phyloP scores from a whole-genome alignment of 2,329 filamentous ascomycete genomes.

The Botrytis fabae region DNA sequence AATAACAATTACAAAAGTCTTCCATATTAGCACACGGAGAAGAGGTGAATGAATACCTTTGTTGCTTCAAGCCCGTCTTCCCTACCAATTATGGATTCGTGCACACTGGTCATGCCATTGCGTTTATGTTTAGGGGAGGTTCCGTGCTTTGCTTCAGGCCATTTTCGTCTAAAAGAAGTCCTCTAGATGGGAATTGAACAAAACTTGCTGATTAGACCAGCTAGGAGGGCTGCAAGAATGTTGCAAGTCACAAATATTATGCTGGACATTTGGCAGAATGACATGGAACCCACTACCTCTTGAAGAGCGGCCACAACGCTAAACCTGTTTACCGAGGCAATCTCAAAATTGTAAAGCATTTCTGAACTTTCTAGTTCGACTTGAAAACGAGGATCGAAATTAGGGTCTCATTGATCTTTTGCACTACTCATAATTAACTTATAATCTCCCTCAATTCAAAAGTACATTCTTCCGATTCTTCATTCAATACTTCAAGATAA shows the following conservation, averaged over 20 bases:
- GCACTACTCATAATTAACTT: neutral
- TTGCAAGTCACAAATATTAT: too few species aligned
- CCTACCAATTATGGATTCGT: neutral
- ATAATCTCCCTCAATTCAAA: neutral
- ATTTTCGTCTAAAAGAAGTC: neutral
- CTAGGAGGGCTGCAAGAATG: too few species aligned
- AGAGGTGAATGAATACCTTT: neutral
- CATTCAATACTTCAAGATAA: too few species aligned
- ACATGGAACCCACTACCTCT: neutral
- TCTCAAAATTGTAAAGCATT: neutral
- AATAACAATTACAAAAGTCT: neutral
- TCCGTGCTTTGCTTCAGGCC: neutral
- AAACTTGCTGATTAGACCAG: fast-evolving
- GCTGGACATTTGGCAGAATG: neutral
- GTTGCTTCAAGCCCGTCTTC: neutral
- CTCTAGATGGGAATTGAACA: neutral
- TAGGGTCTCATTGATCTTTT: neutral
- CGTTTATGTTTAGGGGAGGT: too few species aligned
- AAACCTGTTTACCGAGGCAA: neutral
- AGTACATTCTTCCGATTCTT: neutral
- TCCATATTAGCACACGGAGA: neutral
- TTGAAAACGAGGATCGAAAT: neutral
- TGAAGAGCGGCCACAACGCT: neutral
- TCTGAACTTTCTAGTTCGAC: neutral
- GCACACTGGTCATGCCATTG: neutral